A percentile compares a stretch with the other conserved stretches of the same genome.
phyloP scores from a whole-genome alignment of 306 rosid species.

The Rosa lucieae region DNA sequence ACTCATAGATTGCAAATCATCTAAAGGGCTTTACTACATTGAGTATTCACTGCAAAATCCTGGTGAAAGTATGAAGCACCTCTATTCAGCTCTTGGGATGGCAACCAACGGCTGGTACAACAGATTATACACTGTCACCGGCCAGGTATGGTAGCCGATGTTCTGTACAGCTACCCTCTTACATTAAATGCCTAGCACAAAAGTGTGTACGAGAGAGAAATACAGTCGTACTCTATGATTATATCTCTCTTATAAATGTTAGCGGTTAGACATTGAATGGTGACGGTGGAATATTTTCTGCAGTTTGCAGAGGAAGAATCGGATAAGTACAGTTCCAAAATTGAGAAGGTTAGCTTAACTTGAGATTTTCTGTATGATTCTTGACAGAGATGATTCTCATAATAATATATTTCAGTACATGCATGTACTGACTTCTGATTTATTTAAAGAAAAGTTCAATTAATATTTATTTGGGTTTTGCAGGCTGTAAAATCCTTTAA shows the following conservation, averaged over 20 bases:
- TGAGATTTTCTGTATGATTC: not conserved
- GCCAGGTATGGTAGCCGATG: constrained; percentile 57
- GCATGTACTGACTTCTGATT: not conserved
- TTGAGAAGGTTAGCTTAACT: constrained; percentile 55
- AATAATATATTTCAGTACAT: not conserved
- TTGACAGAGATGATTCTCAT: not conserved
- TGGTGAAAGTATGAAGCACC: constrained; percentile 68
- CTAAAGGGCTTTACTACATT: constrained; percentile 76
- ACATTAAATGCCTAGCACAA: not conserved
- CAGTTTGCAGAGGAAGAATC: constrained; percentile 73
- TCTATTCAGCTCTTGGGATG: constrained; percentile 88
- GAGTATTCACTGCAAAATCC: constrained; percentile 75
- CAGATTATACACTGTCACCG: constrained; percentile 82
- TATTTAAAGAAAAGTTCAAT: not conserved
- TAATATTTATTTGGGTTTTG: constrained; percentile 34
- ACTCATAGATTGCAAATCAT: constrained; percentile 60
- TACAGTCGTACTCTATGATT: not conserved
- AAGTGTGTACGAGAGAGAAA: not conserved
- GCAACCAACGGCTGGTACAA: constrained; percentile 86
- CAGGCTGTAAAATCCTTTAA: constrained; percentile 77
- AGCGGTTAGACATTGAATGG: not conserved
- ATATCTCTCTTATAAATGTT: not conserved
- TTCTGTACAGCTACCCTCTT: not conserved
- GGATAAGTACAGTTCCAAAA: constrained; percentile 54
- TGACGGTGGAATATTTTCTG: constrained; percentile 21